These are phyloP conservation scores for Cryphonectria parasitica DNA, from an alignment of 2,329 filamentous ascomycete species.

Conservation along the genomic window DNA sequence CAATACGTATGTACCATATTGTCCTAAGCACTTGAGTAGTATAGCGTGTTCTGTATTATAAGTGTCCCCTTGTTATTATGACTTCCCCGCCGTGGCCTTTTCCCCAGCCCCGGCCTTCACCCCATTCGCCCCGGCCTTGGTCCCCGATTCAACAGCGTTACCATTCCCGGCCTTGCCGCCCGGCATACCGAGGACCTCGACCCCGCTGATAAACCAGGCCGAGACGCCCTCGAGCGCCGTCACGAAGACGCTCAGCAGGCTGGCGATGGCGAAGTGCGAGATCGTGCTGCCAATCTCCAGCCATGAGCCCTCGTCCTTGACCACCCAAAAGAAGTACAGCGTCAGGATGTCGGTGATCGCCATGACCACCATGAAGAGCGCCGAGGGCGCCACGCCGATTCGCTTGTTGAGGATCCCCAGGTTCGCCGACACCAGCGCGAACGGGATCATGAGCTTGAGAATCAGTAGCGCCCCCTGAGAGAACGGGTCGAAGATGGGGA, in stretches of 20 bases:
- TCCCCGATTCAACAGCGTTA: background rate
- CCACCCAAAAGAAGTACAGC: slow-evolving; percentile 96
- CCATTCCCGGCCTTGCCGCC: slow-evolving; percentile 8
- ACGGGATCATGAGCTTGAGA: slow-evolving; percentile 90
- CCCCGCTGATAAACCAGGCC: slow-evolving; percentile 78
- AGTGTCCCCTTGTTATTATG: slow-evolving; percentile 2
- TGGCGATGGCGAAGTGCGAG: slow-evolving; percentile 93
- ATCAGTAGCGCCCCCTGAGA: slow-evolving; percentile 85
- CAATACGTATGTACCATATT: background rate
- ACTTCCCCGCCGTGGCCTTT: slow-evolving; percentile 8
- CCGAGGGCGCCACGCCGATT: slow-evolving; percentile 82
- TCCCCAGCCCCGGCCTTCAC: background rate
- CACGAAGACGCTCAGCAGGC: slow-evolving; percentile 86
- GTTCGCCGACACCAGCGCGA: slow-evolving; percentile 88
- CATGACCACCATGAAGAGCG: slow-evolving; percentile 94
- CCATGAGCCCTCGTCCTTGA: slow-evolving; percentile 96
- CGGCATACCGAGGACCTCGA: slow-evolving; percentile 52
- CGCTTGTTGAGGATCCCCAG: slow-evolving; percentile 89
- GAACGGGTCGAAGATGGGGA: slow-evolving; percentile 93
- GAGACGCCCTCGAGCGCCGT: slow-evolving; percentile 85
- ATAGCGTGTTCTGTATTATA: background rate
- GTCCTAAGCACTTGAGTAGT: background rate
- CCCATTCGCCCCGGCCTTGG: slow-evolving; percentile 10
- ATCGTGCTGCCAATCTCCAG: slow-evolving; percentile 97
- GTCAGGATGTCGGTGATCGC: slow-evolving; percentile 89